Percentiles rank a stretch among this genome's conserved stretches.
phyloP scores from a whole-genome alignment of 306 rosid genomes.

The Sophora flavescens region DNA sequence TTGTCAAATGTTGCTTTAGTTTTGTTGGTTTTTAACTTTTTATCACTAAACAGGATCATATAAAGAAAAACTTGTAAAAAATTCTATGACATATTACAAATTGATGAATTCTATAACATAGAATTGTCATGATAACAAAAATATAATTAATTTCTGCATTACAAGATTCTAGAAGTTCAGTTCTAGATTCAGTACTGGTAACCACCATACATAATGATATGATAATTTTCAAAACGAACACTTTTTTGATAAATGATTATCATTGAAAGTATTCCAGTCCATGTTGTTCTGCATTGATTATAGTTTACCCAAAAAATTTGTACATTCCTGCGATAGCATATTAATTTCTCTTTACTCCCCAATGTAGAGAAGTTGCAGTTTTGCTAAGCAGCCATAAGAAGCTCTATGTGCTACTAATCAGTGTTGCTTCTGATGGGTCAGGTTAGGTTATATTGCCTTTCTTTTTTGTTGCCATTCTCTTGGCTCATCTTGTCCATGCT shows the following conservation, averaged over 20 bases:
- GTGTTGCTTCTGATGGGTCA: conserved; percentile 64
- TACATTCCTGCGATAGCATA: conserved; percentile 28
- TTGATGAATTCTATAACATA: conserved; percentile 1
- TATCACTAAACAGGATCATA: conserved; percentile 25
- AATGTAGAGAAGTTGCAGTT: conserved; percentile 78
- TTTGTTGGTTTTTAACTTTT: background rate
- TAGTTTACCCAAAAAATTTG: conserved; percentile 4
- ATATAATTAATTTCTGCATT: background rate
- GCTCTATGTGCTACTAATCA: conserved; percentile 74
- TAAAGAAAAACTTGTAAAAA: conserved; percentile 3
- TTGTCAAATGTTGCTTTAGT: conserved; percentile 20
- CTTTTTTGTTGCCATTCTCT: conserved; percentile 35
- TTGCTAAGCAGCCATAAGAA: conserved; percentile 80
- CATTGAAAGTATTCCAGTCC: conserved; percentile 7
- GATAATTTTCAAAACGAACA: conserved; percentile 12
- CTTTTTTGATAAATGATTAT: conserved; percentile 33
- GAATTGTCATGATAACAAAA: conserved; percentile 16
- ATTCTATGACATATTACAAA: conserved; percentile 8
- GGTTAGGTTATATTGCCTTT: conserved; percentile 57
- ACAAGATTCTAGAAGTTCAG: conserved; percentile 28
- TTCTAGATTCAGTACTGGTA: conserved; percentile 35
- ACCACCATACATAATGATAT: conserved; percentile 19
- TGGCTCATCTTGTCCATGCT: conserved; percentile 30
- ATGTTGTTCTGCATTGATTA: conserved; percentile 21
- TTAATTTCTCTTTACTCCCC: conserved; percentile 35